These are phyloP conservation scores for Aethionema arabicum DNA, from an alignment of 345 rosid species.

Conservation along the genomic window DNA sequence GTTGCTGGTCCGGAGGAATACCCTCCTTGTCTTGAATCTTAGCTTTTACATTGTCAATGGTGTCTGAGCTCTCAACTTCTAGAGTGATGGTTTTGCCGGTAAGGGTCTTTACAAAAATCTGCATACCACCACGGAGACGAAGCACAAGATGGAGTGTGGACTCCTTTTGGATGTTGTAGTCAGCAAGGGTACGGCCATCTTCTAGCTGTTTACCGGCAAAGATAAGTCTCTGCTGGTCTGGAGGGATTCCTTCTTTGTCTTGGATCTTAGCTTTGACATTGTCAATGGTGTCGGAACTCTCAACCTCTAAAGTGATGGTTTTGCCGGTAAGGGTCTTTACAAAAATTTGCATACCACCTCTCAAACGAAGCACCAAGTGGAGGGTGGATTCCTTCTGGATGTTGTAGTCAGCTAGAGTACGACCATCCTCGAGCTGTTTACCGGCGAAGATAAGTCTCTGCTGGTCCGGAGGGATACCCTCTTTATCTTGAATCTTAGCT, in stretches of 20 bases:
- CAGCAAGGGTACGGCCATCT: slow-evolving; percentile 23
- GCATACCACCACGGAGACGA: slow-evolving; percentile 33
- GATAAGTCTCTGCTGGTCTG: slow-evolving; percentile 33
- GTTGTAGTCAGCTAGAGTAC: slow-evolving; percentile 40
- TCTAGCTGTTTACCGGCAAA: slow-evolving; percentile 31
- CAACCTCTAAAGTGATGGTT: slow-evolving; percentile 18
- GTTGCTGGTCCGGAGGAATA: slow-evolving; percentile 30
- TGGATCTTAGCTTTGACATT: slow-evolving; percentile 28
- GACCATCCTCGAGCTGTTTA: slow-evolving; percentile 36
- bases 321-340: slow-evolving; percentile 26
- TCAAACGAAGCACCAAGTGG: slow-evolving; percentile 35
- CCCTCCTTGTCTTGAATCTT: slow-evolving; percentile 35
- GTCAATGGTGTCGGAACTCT: slow-evolving; percentile 28
- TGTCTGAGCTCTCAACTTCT: slow-evolving; percentile 31
- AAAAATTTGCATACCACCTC: slow-evolving; percentile 37
- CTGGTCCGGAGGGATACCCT: slow-evolving; percentile 43
- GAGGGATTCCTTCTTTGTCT: slow-evolving; percentile 33
- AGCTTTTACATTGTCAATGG: slow-evolving; percentile 20
- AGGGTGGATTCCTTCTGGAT: slow-evolving; percentile 40
- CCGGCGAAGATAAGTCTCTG: slow-evolving; percentile 37
- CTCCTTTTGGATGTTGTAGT: slow-evolving; percentile 30
- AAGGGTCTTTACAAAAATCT: slow-evolving; percentile 22
- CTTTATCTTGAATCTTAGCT: slow-evolving; percentile 30
- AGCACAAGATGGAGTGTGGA: slow-evolving; percentile 26
- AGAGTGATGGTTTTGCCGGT: slow-evolving; percentile 29